Percentiles rank a stretch among this genome's conserved stretches.
Conservation (phyloP, 2,329 filamentous ascomycete genomes). For the Nannizziopsis arthrosporioides region DNA sequence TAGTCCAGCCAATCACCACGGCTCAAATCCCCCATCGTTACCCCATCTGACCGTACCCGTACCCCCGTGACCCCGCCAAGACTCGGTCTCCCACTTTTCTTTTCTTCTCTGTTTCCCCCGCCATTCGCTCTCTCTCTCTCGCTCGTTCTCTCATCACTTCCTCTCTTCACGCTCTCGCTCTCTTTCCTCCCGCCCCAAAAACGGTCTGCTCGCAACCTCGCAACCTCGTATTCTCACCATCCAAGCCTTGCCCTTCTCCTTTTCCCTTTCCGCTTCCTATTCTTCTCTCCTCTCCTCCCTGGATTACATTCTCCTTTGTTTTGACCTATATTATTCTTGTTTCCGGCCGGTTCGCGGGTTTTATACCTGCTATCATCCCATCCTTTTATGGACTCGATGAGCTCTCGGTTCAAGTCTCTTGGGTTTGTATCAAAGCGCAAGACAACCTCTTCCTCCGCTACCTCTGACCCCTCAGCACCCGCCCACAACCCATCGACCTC, state of each 20-base stretch:
- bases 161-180: too few species aligned
- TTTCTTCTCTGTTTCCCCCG: too few species aligned
- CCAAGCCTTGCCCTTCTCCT: constrained; percentile 9
- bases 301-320: constrained; percentile 9
- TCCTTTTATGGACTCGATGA: constrained; percentile 39
- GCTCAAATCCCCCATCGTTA: too few species aligned
- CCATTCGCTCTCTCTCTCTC: too few species aligned
- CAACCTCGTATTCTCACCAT: constrained; percentile 9
- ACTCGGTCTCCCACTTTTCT: too few species aligned
- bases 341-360: constrained; percentile 17
- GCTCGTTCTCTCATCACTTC: too few species aligned
- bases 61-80: too few species aligned
- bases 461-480: constrained; percentile 21
- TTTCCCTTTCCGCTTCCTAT: constrained; percentile 12
- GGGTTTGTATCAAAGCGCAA: constrained; percentile 40
- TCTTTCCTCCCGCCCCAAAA: too few species aligned
- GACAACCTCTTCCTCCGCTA: constrained; percentile 33
- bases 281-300: constrained; percentile 7
- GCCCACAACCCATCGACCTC: constrained; percentile 25
- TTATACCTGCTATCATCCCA: constrained; percentile 6
- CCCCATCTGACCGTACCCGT: too few species aligned
- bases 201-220: background rate
- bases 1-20: too few species aligned
- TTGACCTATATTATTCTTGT: constrained; percentile 7
- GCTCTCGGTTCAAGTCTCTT: constrained; percentile 40